Base-by-base conservation (phyloP, 257 asterid species). In the Craterostigma plantagineum region DNA sequence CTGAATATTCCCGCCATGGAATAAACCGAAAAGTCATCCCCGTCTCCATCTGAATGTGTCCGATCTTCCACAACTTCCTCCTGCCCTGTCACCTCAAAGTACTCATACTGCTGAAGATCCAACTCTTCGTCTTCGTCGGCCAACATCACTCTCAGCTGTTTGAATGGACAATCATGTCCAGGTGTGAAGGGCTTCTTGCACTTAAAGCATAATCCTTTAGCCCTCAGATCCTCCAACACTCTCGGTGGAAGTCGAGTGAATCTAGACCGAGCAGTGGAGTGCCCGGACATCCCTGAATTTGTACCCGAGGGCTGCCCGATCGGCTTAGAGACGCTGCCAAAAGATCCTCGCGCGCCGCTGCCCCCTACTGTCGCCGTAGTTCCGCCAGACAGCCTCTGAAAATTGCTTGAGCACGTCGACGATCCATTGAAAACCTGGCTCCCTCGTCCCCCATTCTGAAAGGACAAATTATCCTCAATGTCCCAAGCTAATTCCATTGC, bases 121-220 rank as follows among this genome's bases (percentile, higher is more conserved):
- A 37, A 12, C 13, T 10, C 8, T 12, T 37, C 41, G 14, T 37
- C 41, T 37, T 37, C 41, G 3, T 37, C 41, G 13, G 41, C 41
- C 14, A 37, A 10, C 41, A 37, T 37, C 11, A 37, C 41, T 37
- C 41, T 37, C 41, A 37, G 41, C 41, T 37, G 41, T 8, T 37
- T 3, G 41, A 37, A 12, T 10, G 41, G 41, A 8, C 41, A 37
- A 10, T 37, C 41, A 37, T 37, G 41, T 12, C 30, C 30, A 6
- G 30, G 30, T 6, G 30, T 23, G 30, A 23, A 23, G 2, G 30
- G 30, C 30, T 23, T 37, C 14, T 37, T 37, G 14, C 41, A 37
- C 11, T 12, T 10, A 12, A 37, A 37, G 14, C 41, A 37, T 37
- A 37, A 37, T 8, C 41, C 11, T 37, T 37, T 37, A 1, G 41